A percentile compares a stretch with the other conserved stretches of the same genome.
Evolutionary conservation across 2,329 filamentous ascomycete genomes (phyloP).

Genomic region (Torrubiella hemipterigena): DNA sequence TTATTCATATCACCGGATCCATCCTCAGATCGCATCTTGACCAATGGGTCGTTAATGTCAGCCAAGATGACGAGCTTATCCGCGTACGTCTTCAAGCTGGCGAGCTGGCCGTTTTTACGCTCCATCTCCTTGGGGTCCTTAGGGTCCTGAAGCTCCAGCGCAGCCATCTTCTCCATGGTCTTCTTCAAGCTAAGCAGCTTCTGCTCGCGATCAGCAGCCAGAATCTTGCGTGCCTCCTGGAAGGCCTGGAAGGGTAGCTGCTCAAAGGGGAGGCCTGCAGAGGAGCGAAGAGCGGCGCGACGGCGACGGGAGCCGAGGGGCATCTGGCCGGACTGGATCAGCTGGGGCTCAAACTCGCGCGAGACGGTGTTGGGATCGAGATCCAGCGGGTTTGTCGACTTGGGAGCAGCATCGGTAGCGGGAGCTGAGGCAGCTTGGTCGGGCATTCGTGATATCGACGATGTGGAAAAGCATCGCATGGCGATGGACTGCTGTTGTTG

Average conservation of each 20-base stretch:
- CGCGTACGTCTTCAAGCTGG: constrained; percentile 58
- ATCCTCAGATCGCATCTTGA: constrained; percentile 92
- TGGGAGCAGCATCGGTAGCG: constrained; percentile 6
- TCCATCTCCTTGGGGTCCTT: constrained; percentile 49
- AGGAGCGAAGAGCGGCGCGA: constrained; percentile 57
- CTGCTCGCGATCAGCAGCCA: constrained; percentile 67
- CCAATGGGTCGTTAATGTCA: constrained; percentile 87
- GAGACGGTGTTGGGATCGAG: constrained; percentile 60
- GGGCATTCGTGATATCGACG: constrained; percentile 18
- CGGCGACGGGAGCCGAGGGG: constrained; percentile 79
- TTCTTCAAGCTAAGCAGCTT: constrained; percentile 64
- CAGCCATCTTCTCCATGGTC: constrained; percentile 56
- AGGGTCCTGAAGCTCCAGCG: constrained; percentile 47
- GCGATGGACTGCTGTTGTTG: constrained; percentile 24
- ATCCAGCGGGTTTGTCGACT: constrained; percentile 24
- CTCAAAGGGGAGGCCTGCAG: constrained; percentile 69
- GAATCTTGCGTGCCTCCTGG: constrained; percentile 81
- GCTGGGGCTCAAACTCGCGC: constrained; percentile 44
- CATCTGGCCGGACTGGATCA: constrained; percentile 55
- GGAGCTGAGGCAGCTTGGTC: constrained; percentile 11
- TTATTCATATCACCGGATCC: constrained; percentile 87
- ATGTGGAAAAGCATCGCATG: constrained; percentile 22
- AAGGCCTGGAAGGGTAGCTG: constrained; percentile 95
- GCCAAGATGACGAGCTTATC: constrained; percentile 77
- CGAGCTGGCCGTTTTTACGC: constrained; percentile 54